Conservation (phyloP, 192 early-diverging fungal species). For the Oehlia diaphana region DNA sequence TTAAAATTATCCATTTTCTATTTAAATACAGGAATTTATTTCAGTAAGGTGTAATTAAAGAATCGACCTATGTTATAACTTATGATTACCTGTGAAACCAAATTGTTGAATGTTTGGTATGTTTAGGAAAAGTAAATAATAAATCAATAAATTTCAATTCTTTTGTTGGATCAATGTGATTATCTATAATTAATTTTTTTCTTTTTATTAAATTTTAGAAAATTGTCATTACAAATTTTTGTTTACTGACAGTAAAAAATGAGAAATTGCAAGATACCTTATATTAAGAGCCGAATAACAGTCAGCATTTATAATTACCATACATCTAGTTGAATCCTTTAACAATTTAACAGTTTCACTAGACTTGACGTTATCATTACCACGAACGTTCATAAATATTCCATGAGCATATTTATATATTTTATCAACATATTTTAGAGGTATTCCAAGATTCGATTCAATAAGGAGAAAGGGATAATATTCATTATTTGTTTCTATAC, state of each 20-base stretch:
- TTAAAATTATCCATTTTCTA: slow-evolving; percentile 16
- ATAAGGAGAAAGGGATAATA: slow-evolving; percentile 18
- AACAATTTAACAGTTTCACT: background rate
- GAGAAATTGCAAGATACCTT: slow-evolving; percentile 31
- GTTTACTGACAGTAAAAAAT: background rate
- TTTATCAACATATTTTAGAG: slow-evolving; percentile 3
- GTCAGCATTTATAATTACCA: slow-evolving; percentile 54
- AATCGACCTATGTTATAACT: background rate
- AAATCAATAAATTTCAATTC: slow-evolving; percentile 50
- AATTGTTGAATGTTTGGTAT: slow-evolving; percentile 49
- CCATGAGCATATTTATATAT: slow-evolving; percentile 22
- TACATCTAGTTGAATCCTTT: slow-evolving; percentile 35
- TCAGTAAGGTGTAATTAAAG: background rate
- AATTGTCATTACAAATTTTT: background rate
- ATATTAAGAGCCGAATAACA: slow-evolving; percentile 50
- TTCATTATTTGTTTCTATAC: background rate
- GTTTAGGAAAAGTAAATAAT: slow-evolving; percentile 50
- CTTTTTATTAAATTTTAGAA: slow-evolving; percentile 25
- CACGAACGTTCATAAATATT: slow-evolving; percentile 13
- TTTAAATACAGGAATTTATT: background rate
- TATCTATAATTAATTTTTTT: slow-evolving; percentile 42
- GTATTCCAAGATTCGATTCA: slow-evolving; percentile 19
- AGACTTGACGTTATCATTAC: background rate
- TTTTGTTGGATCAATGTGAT: slow-evolving; percentile 28
- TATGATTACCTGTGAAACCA: slow-evolving; percentile 51